Conservation (phyloP, 345 rosid species). For the Populus tremula region DNA sequence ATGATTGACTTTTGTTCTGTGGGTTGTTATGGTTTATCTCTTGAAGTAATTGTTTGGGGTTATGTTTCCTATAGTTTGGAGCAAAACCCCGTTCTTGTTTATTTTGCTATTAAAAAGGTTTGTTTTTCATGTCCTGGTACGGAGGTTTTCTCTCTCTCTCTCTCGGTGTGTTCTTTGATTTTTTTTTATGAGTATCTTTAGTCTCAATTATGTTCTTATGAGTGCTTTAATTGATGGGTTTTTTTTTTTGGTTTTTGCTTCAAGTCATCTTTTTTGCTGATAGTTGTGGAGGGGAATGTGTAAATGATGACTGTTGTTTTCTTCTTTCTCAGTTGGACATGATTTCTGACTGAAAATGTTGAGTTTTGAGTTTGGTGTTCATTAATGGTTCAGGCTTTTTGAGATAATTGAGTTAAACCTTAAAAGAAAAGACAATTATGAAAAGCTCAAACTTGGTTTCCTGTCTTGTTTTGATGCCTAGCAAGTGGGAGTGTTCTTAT, state of each 20-base stretch:
- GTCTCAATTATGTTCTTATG: not conserved
- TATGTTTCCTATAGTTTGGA: not conserved
- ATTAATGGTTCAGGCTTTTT: not conserved
- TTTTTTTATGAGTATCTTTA: no score
- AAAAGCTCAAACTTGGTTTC: constrained; percentile 1
- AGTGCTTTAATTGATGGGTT: not conserved
- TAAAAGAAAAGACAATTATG: not conserved
- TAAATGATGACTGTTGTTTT: not conserved
- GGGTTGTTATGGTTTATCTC: not conserved
- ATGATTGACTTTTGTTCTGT: not conserved
- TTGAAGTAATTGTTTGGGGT: not conserved
- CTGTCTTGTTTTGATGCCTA: not conserved
- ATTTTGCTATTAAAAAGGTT: not conserved
- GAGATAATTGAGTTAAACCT: not conserved
- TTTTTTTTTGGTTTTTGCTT: not conserved
- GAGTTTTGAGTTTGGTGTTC: not conserved
- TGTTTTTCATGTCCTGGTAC: not conserved
- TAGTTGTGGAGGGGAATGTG: not conserved
- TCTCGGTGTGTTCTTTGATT: not conserved
- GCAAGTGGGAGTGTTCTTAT: not conserved
- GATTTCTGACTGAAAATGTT: not conserved
- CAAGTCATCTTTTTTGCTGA: not conserved
- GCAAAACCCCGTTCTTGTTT: not conserved
- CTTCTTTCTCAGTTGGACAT: not conserved
- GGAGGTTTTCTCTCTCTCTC: not conserved